phyloP scores from a whole-genome alignment of 2,329 filamentous ascomycete genomes.

The Scytalidium sp. region DNA sequence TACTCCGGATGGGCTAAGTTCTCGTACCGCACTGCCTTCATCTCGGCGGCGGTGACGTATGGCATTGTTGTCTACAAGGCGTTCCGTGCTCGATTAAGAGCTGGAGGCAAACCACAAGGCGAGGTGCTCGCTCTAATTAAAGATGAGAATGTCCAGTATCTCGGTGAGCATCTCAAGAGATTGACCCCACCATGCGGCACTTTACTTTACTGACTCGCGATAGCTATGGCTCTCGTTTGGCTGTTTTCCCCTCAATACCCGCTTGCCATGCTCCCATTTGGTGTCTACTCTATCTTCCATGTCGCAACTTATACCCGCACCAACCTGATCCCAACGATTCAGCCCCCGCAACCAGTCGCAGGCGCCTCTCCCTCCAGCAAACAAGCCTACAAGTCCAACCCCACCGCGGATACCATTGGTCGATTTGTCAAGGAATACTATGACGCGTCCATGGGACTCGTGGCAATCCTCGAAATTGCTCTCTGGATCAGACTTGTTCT shows the following conservation, averaged over 20 bases:
- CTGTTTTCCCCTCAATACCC: conserved; percentile 87
- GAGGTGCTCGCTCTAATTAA: conserved; percentile 65
- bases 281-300: conserved; percentile 97
- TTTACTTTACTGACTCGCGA: conserved; percentile 13
- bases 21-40: conserved; percentile 86
- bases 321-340: conserved; percentile 85
- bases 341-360: conserved; percentile 58
- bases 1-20: conserved; percentile 73
- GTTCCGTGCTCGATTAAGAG: conserved; percentile 79
- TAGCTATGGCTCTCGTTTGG: conserved; percentile 94
- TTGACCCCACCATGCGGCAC: conserved; percentile 6
- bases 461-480: conserved; percentile 81
- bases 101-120: conserved; percentile 56
- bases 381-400: conserved; percentile 46
- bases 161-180: conserved; percentile 59
- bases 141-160: conserved; percentile 98
- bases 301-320: conserved; percentile 94
- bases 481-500: conserved; percentile 82
- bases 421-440: conserved; percentile 98
- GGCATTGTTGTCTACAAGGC: conserved; percentile 99
- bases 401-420: conserved; percentile 78
- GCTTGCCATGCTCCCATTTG: conserved; percentile 88
- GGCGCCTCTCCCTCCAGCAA: conserved; percentile 55
- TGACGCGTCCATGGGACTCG: conserved; percentile 90
- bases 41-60: conserved; percentile 88